Percentiles rank a stretch among this genome's conserved stretches.
phyloP scores from a whole-genome alignment of 257 asterid genomes.

The Cruciata laevipes region DNA sequence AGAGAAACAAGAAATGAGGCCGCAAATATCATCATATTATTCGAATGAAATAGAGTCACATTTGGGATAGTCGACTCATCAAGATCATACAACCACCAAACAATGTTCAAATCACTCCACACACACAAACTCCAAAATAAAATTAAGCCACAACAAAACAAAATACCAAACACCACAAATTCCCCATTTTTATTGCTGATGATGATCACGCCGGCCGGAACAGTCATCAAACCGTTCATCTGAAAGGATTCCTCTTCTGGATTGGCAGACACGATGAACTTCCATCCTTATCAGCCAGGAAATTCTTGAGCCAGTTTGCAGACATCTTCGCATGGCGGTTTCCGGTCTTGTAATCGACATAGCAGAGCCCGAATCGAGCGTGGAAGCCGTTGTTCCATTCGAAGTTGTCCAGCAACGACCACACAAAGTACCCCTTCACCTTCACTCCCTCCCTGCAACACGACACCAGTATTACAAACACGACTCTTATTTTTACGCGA shows the following conservation, averaged over 20 bases:
- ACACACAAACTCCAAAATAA: background rate
- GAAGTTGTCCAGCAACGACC: conserved; percentile 39
- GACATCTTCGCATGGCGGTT: conserved; percentile 20
- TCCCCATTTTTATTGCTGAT: background rate
- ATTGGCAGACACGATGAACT: background rate
- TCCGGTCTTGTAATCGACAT: conserved; percentile 27
- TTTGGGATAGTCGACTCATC: background rate
- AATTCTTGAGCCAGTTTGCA: conserved; percentile 33
- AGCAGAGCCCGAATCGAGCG: conserved; percentile 32
- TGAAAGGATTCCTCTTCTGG: background rate
- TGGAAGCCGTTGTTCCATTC: conserved; percentile 30
- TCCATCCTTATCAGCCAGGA: background rate
- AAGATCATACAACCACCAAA: background rate
- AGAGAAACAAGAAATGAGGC: background rate
- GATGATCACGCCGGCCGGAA: background rate
- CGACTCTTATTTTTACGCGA: background rate
- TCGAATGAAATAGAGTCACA: background rate
- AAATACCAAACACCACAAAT: background rate
- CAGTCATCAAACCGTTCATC: background rate
- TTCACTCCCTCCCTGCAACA: conserved; percentile 33
- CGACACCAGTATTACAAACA: background rate
- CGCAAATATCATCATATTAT: background rate
- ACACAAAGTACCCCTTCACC: conserved; percentile 37
- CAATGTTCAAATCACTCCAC: background rate
- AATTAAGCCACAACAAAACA: no score